Percentiles rank a stretch among this genome's conserved stretches.
These are phyloP conservation scores for Acacia confusa DNA, from an alignment of 306 rosid species.

Conservation along the genomic window DNA sequence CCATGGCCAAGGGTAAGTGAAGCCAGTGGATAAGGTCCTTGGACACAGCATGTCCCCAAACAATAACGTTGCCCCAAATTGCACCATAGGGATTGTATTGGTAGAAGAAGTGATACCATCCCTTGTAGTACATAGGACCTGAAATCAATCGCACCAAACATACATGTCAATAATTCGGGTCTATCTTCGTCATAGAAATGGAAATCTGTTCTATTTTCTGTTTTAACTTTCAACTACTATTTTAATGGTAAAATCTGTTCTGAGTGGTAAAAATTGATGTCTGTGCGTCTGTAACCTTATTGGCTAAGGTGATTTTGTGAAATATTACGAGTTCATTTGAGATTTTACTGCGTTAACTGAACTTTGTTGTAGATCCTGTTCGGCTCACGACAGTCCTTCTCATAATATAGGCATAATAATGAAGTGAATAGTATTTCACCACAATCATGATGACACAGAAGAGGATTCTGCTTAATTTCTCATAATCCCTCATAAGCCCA, in stretches of 20 bases:
- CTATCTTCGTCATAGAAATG: neutral
- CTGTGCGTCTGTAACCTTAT: neutral
- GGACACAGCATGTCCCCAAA: slow-evolving; percentile 93
- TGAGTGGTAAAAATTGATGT: neutral
- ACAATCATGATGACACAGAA: neutral
- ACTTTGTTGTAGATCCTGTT: neutral
- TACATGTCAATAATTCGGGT: neutral
- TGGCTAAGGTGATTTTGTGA: neutral
- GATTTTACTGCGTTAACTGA: neutral
- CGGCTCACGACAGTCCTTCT: neutral
- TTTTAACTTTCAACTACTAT: neutral
- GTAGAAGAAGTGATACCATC: slow-evolving; percentile 94
- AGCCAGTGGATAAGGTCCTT: slow-evolving; percentile 85
- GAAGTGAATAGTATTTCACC: neutral
- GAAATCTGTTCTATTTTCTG: neutral
- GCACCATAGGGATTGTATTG: slow-evolving; percentile 83
- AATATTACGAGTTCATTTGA: neutral
- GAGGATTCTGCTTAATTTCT: too few relatives aligned
- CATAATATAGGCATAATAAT: neutral
- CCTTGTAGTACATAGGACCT: slow-evolving; percentile 87
- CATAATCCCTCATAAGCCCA: too few relatives aligned
- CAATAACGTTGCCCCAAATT: slow-evolving; percentile 80
- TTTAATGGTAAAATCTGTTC: neutral
- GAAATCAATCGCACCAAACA: slow-evolving; percentile 6
- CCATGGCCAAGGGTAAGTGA: slow-evolving; percentile 83